Conservation (phyloP, 2,329 filamentous ascomycete genomes). For the Talaromyces funiculosus region DNA sequence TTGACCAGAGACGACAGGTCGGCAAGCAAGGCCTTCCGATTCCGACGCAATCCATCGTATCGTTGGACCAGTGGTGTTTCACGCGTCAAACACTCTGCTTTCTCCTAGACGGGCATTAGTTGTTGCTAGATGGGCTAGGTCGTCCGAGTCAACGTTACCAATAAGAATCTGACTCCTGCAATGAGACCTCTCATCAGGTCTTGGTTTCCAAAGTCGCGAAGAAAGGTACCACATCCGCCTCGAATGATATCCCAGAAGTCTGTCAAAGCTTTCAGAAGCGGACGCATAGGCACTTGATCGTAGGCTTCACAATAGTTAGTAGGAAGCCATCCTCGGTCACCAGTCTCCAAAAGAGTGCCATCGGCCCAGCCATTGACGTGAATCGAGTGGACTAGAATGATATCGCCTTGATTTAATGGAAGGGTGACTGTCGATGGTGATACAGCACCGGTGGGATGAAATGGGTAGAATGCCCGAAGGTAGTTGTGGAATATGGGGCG, state of each 20-base stretch:
- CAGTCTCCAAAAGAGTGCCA: conserved; percentile 79
- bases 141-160: conserved; percentile 51
- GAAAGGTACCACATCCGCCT: conserved; percentile 68
- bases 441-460: conserved; percentile 70
- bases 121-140: background rate
- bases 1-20: conserved; percentile 88
- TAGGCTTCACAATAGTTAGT: conserved; percentile 98
- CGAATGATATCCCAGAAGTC: conserved; percentile 89
- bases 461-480: conserved; percentile 87
- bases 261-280: conserved; percentile 75
- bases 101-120: conserved; percentile 55
- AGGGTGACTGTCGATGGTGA: conserved; percentile 84
- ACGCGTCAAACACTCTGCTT: conserved; percentile 77
- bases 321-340: conserved; percentile 87
- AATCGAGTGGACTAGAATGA: conserved; percentile 90
- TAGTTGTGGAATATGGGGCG: conserved; percentile 85
- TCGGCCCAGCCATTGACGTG: conserved; percentile 99
- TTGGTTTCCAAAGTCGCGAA: conserved; percentile 77
- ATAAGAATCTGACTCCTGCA: conserved; percentile 79
- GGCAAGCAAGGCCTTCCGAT: conserved; percentile 79
- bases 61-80: conserved; percentile 70
- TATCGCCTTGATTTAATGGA: conserved; percentile 81
- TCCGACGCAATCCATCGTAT: conserved; percentile 69
- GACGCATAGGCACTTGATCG: conserved; percentile 79
- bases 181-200: conserved; percentile 94